Conservation (phyloP, 2,329 filamentous ascomycete genomes). For the Massarina eburnea region DNA sequence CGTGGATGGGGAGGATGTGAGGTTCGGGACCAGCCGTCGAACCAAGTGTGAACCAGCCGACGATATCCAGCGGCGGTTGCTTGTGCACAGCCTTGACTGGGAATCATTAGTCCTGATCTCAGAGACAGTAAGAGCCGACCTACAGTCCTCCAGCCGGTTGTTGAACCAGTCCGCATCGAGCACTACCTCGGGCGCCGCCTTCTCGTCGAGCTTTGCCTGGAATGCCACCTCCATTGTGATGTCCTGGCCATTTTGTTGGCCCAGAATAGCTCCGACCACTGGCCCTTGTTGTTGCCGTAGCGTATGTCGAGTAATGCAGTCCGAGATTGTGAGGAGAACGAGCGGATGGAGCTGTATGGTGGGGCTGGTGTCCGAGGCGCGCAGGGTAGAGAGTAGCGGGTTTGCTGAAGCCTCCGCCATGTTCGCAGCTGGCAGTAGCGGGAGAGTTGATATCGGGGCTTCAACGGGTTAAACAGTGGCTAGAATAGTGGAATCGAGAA, state of each 20-base stretch:
- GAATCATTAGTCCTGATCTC: neutral
- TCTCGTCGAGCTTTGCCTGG: conserved; percentile 63
- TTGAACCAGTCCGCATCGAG: conserved; percentile 74
- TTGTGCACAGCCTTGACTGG: conserved; percentile 88
- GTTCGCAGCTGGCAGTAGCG: conserved; percentile 6
- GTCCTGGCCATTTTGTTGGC: conserved; percentile 86
- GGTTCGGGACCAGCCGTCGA: conserved; percentile 69
- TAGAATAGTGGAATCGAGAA: conserved; percentile 2
- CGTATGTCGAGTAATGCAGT: conserved; percentile 91
- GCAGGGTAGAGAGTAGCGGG: conserved; percentile 47
- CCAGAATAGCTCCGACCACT: conserved; percentile 83
- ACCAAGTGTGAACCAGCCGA: conserved; percentile 88
- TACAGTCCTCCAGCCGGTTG: conserved; percentile 81
- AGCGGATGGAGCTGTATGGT: conserved; percentile 88
- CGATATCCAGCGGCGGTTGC: conserved; percentile 73
- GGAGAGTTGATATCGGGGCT: neutral
- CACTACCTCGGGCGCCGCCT: conserved; percentile 58
- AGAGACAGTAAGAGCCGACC: conserved; percentile 33
- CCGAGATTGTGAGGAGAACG: conserved; percentile 92
- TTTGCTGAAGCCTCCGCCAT: conserved; percentile 44
- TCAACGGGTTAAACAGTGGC: neutral
- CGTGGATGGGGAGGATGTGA: conserved; percentile 72
- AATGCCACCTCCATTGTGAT: conserved; percentile 94
- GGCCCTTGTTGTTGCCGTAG: conserved; percentile 74
- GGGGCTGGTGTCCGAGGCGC: conserved; percentile 68